Base-by-base conservation (phyloP, 768 basidiomycete species). In the Amanita phalloides region DNA sequence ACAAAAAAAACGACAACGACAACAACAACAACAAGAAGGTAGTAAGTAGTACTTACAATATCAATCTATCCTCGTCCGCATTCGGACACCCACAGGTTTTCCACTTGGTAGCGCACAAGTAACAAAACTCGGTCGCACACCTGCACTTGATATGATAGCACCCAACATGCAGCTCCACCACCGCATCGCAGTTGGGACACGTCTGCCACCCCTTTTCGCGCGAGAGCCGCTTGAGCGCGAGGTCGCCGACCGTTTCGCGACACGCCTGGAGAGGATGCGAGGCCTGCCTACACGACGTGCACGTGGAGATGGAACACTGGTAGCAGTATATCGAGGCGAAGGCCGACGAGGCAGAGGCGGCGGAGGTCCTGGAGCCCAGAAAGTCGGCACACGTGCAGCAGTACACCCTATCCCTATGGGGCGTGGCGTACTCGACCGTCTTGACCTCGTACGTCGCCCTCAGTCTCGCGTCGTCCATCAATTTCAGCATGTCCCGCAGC, bases 141-240 rank as follows among this genome's bases (percentile, higher is more conserved):
- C 72, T 69, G 54, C 82, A 85, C 11, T 74, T 81, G 66, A 85
- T 83, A 45, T 85, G 83, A 60, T 75, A 79, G 54, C 83, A 84
- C 0, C 83, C 82, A 4, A 68, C 57, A 14, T 65, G 58, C 13
- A 82, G 69, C 55, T 85, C 83, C 36, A 84, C 71, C 45, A 84
- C 68, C 13, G 70, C 65, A 4, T 68, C 58, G 57, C 83, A 85
- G 4, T 70, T 70, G 0, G 82, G 82, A 58, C 83, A 85, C 0
- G 78, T 82, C 57, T 83, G 78, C 82, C 79, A 84, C 9, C 66
- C 65, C 44, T 74, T 54, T 30, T 66, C 55, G 1, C 58, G 58
- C 0, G 79, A 81, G 2, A 82, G 69, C 3, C 66, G 70, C 20
- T 62, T 68, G 4, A 82, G n/a, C 4, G 48, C 48, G 10, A 14